A percentile compares a stretch with the other conserved stretches of the same genome.
Conservation (phyloP, 192 early-diverging fungal species). For the Backusella westeae region DNA sequence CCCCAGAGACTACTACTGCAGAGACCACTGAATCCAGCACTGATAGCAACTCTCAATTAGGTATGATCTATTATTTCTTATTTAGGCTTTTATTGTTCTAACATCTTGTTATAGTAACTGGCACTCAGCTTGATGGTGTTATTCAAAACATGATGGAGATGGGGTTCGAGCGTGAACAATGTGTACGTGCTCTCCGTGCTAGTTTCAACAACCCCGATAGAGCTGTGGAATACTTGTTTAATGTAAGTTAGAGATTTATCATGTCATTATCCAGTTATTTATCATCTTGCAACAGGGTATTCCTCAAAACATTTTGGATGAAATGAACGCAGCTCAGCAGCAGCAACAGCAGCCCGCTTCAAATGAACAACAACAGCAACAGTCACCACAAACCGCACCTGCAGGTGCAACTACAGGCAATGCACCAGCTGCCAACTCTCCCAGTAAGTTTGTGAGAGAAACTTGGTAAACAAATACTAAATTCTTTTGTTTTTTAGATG, state of each 20-base stretch:
- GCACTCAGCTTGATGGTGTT: constrained; percentile 76
- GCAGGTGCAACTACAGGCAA: not conserved
- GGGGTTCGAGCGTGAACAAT: constrained; percentile 89
- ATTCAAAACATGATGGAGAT: constrained; percentile 91
- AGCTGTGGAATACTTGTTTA: constrained; percentile 95
- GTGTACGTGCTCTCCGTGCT: constrained; percentile 88
- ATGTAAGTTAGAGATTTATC: constrained; percentile 43
- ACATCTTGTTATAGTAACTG: constrained; percentile 55
- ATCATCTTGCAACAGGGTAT: constrained; percentile 62
- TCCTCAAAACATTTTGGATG: constrained; percentile 63
- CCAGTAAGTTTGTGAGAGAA: not conserved
- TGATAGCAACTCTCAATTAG: constrained; percentile 16
- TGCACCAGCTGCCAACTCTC: not conserved
- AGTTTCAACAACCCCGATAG: constrained; percentile 97
- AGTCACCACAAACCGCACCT: not conserved
- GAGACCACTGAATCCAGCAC: not conserved
- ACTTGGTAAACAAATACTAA: no score
- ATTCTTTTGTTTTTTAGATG: constrained; percentile 5
- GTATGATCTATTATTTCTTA: not conserved
- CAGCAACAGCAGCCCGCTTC: constrained; percentile 4
- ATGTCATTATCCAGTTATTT: not conserved
- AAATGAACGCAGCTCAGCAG: constrained; percentile 15
- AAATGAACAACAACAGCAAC: constrained; percentile 21
- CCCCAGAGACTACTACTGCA: constrained; percentile 42
- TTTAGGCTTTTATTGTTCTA: not conserved